Evolutionary conservation across 768 basidiomycete genomes (phyloP), one percentile per base, ranked within the genome.

Genomic region (Boletus bicolor): DNA sequence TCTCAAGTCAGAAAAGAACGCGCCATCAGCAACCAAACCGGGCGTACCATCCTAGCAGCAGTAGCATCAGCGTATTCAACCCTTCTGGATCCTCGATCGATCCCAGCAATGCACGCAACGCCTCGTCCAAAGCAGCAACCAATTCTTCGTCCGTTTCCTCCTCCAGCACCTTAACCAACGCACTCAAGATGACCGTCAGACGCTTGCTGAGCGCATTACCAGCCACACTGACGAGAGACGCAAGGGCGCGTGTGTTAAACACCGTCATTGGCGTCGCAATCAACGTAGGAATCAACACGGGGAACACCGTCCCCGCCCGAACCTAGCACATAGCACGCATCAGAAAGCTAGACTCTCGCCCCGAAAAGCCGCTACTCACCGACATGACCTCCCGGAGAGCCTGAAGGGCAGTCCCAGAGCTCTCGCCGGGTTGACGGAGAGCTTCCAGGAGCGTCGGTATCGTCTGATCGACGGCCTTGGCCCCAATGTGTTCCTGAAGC

Each of bases 381-480:
- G 81, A 85, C 91, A 96, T 96, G 61, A 98, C 93, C 76, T 98
- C 96, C 53, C 81, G 86, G 38, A 98, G 76, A 0, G 97, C 97
- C 66, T 94, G 87, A 36, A 98, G 77, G 11, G 97, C 96, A 15
- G 96, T 98, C 10, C 93, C 94, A n/a, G 96, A 96, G 19, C 89
- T 84, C 64, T 87, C 89, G 5, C 95, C 95, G 14, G 94, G 93
- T 70, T 93, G 90, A 17, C 92, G 86, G 36, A 98, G 85, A 2
- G 96, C 96, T 64, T 94, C 93, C 51, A 99, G 71, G 0, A 98
- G 72, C 0, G 96, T 98, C 0, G 97, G 96, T 55, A 98, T 98
- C 0, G 93, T 98, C 73, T 95, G 84, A 66, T 98, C 96, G 59
- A 98, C 95, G 7, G 95, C 94, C 67, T 87, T 91, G 32, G 84